Percentiles rank a stretch among this genome's conserved stretches.
Evolutionary conservation across 257 asterid genomes (phyloP).

Genomic region (Lithospermum erythrorhizon): DNA sequence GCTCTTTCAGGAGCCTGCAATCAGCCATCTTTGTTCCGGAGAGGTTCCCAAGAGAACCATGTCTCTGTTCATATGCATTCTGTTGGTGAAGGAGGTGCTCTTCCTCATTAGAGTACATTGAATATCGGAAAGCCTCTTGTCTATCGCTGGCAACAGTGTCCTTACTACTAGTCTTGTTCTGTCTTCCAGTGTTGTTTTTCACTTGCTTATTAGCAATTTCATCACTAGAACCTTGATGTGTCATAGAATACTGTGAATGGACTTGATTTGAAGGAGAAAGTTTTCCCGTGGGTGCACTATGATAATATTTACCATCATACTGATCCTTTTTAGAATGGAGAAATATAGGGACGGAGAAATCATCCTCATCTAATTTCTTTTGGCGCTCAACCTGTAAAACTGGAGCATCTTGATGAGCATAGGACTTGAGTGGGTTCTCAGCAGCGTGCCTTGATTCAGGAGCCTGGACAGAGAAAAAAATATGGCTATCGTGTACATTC

Average conservation of each 20-base stretch:
- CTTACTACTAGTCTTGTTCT: conserved; percentile 21
- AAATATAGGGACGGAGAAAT: conserved; percentile 60
- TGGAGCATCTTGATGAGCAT: conserved; percentile 25
- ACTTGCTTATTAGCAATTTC: conserved; percentile 2
- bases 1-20: conserved; percentile 16
- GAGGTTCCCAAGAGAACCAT: conserved; percentile 14
- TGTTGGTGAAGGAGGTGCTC: conserved; percentile 16
- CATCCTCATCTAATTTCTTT: conserved; percentile 48
- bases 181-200: conserved; percentile 22
- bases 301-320: conserved; percentile 18
- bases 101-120: conserved; percentile 17
- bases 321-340: conserved; percentile 25
- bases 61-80: conserved; percentile 18
- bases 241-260: conserved; percentile 13
- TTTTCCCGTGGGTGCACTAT: conserved; percentile 15
- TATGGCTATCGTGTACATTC: conserved; percentile 29
- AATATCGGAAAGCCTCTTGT: conserved; percentile 21
- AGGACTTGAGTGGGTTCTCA: conserved; percentile 27
- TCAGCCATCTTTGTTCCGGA: conserved; percentile 18
- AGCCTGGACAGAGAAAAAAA: conserved; percentile 22
- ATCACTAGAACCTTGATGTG: conserved; percentile 12
- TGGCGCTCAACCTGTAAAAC: conserved; percentile 24
- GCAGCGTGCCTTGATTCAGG: conserved; percentile 26
- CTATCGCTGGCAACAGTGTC: conserved; percentile 15
- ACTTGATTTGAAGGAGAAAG: conserved; percentile 23